phyloP scores from a whole-genome alignment of 140 eudicot genomes.

The Flaveria floridana region DNA sequence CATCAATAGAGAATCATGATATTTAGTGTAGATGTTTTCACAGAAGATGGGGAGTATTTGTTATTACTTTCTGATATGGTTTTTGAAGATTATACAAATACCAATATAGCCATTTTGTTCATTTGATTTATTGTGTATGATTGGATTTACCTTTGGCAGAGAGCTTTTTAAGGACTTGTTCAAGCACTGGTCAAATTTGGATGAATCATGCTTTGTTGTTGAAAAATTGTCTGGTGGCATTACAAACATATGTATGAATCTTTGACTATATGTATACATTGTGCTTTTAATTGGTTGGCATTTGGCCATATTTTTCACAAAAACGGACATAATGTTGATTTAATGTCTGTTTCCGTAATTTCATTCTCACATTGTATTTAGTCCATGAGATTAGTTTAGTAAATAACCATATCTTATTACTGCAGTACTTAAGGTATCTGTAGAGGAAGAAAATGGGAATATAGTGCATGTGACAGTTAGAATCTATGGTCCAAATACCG shows the following conservation, averaged over 20 bases:
- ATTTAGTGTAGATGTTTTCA: background rate
- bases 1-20: background rate
- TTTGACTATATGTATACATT: background rate
- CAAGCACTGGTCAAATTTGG: slow-evolving; percentile 80
- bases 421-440: slow-evolving; percentile 82
- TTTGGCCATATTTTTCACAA: background rate
- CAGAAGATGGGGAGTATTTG: background rate
- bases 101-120: background rate
- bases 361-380: background rate
- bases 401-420: slow-evolving; percentile 18
- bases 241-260: slow-evolving; percentile 69
- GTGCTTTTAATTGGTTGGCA: background rate
- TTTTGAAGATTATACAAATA: background rate
- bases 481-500: slow-evolving; percentile 92
- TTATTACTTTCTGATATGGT: background rate
- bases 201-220: slow-evolving; percentile 53
- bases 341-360: background rate
- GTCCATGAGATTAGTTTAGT: background rate
- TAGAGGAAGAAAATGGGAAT: slow-evolving; percentile 54
- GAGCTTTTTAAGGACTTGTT: slow-evolving; percentile 78
- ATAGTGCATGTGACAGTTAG: slow-evolving; percentile 59
- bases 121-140: slow-evolving; percentile 12
- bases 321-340: slow-evolving; percentile 4
- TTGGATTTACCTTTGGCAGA: slow-evolving; percentile 41
- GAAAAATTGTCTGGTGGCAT: slow-evolving; percentile 88